Evolutionary conservation across 345 rosid genomes (phyloP).

Genomic region (Gossypium anomalum): DNA sequence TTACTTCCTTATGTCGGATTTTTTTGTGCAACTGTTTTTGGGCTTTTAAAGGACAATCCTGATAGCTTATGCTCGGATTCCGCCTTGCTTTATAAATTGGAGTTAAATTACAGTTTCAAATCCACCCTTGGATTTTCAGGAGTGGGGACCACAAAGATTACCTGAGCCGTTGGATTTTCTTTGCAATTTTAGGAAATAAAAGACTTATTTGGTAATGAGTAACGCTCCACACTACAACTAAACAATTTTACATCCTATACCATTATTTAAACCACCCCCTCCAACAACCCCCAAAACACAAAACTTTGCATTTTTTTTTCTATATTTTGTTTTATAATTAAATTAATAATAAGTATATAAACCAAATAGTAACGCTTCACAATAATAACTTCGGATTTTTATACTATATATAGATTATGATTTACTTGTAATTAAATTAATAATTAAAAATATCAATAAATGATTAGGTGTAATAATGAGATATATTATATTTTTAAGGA

Average conservation of each 20-base stretch:
- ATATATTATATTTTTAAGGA: too few species aligned
- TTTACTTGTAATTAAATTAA: too few species aligned
- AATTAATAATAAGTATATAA: too few species aligned
- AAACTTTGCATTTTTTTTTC: too few species aligned
- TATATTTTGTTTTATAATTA: too few species aligned
- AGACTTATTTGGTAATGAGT: not conserved
- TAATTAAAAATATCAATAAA: too few species aligned
- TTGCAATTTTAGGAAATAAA: not conserved
- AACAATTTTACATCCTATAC: too few species aligned
- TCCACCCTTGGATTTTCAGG: constrained; percentile 30
- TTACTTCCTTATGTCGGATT: not conserved
- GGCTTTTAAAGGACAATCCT: not conserved
- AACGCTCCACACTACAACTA: not conserved
- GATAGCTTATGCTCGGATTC: constrained; percentile 30
- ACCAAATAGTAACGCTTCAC: too few species aligned
- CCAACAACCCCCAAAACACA: too few species aligned
- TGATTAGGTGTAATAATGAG: fast-evolving
- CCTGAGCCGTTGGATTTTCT: constrained; percentile 20
- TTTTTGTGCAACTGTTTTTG: not conserved
- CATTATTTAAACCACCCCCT: too few species aligned
- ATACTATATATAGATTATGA: too few species aligned
- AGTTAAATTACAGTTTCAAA: constrained; percentile 25
- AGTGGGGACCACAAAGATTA: constrained; percentile 15
- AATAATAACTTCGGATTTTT: too few species aligned
- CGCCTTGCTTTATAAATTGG: constrained; percentile 23